Evolutionary conservation across 1,284 basidiomycete species (phyloP), one percentile per base, ranked within the genome.

Genomic region (Cystobasidium pallidum): DNA sequence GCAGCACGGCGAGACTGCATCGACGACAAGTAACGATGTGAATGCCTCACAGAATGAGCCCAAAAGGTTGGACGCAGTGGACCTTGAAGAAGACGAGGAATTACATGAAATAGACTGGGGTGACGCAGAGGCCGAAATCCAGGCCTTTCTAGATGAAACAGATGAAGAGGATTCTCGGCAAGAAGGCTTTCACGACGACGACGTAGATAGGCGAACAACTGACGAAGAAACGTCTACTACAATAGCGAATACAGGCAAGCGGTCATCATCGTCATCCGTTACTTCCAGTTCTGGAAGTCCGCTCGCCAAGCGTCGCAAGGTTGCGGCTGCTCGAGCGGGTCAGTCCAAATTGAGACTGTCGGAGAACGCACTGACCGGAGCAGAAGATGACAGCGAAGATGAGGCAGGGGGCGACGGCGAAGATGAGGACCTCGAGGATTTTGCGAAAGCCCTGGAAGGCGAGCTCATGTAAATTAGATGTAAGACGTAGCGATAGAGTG

Each of bases 51-150:
- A 10, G 10, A 52, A n/a, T 11, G 49, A 55, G 11, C 15, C 19
- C 43, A 39, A 39, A 13, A 39, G 6, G 43, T 19, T 11, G 19
- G 19, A n/a, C 15, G 36, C 45, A 2, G n/a, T 21, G 15, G 70
- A 63, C 17, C 51, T 15, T 43, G 55, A 43, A 19, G 76, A 61
- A 36, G 78, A 78, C 30, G 75, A 75, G 15, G 79, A 76, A 45
- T 75, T 75, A 62, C 78, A 75, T 32, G 79, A 89, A 32, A 85
- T 89, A 70, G 84, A 89, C 78, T 92, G 91, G 91, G 86, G 86
- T 72, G 88, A 88, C 75, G 88, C 91, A 73, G 89, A 91, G 75
- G 86, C 90, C 75, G 92, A 93, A 80, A 89, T 93, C n/a, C 90
- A 93, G 72, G 91, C 88, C 47, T 89, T 89, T 43, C 87, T 91